These are phyloP conservation scores for Kingdonia uniflora DNA, from an alignment of 164 flowering plant genomes.

Conservation along the genomic window DNA sequence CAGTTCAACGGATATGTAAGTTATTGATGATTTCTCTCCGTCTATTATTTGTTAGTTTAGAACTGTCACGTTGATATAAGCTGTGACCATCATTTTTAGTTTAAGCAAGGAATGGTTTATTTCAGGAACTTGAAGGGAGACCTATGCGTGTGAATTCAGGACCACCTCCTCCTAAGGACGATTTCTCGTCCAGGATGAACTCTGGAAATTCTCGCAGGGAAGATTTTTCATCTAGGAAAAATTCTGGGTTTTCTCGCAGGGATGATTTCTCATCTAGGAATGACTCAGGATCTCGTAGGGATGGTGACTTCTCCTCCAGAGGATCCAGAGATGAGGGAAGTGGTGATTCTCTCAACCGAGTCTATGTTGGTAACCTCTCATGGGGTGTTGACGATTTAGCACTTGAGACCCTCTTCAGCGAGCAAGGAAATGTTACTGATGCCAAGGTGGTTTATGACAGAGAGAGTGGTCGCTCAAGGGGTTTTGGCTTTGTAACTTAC, in stretches of 20 bases:
- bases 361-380: constrained; percentile 84
- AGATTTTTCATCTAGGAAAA: too few relatives aligned
- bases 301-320: constrained; percentile 3
- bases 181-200: constrained; percentile 5
- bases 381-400: constrained; percentile 83
- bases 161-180: constrained; percentile 41
- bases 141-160: constrained; percentile 45
- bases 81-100: too few relatives aligned
- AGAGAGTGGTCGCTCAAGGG: constrained; percentile 88
- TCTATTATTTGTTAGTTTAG: not conserved
- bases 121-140: constrained; percentile 43
- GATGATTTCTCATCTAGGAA: too few relatives aligned
- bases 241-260: too few relatives aligned
- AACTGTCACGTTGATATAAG: not conserved
- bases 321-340: constrained; percentile 2
- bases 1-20: constrained; percentile 93
- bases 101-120: not conserved
- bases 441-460: constrained; percentile 83
- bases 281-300: too few relatives aligned
- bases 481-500: constrained; percentile 92
- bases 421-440: constrained; percentile 77
- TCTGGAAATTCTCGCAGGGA: too few relatives aligned
- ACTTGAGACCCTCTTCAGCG: constrained; percentile 65
- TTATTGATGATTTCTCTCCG: not conserved
- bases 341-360: constrained; percentile 23